Evolutionary conservation across 2,329 filamentous ascomycete species (phyloP).

Genomic region (Tolypocladium guangdongense): DNA sequence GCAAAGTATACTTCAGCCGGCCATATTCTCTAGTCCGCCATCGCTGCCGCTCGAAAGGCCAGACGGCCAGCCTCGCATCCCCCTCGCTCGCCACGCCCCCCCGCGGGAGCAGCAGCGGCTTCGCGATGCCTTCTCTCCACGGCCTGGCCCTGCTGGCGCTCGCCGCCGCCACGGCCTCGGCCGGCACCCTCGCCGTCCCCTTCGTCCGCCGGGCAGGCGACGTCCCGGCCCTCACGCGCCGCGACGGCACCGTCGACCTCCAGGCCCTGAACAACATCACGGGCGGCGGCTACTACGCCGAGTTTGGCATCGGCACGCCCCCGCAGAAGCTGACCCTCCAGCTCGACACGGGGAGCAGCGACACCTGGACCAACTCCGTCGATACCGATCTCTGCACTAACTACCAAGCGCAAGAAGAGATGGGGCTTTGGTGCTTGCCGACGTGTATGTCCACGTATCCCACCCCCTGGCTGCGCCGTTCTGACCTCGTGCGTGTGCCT

Average conservation of each 20-base stretch:
- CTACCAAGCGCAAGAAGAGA: conserved; percentile 18
- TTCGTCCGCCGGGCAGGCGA: conserved; percentile 4
- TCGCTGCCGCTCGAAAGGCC: too few relatives aligned
- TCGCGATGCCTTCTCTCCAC: conserved; percentile 6
- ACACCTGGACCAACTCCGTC: conserved; percentile 49
- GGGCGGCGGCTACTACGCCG: conserved; percentile 44
- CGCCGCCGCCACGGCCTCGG: conserved; percentile 8
- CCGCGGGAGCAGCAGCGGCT: not conserved
- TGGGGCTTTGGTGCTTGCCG: not conserved
- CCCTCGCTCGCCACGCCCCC: not conserved
- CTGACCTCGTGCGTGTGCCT: not conserved
- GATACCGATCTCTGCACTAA: conserved; percentile 48
- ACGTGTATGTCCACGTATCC: not conserved
- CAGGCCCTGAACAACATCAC: conserved; percentile 39
- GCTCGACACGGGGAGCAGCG: conserved; percentile 53
- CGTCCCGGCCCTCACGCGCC: conserved; percentile 10
- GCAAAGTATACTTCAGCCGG: too few relatives aligned
- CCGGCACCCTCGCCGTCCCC: conserved; percentile 12
- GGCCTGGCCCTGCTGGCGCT: conserved; percentile 9
- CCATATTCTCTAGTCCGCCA: not conserved
- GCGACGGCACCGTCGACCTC: conserved; percentile 20
- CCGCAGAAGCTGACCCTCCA: conserved; percentile 41
- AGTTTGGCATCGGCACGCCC: conserved; percentile 48
- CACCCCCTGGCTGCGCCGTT: not conserved
- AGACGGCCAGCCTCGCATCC: not conserved